Conservation (phyloP, 23 red algal genomes). For the Pyropia haitanensis region DNA sequence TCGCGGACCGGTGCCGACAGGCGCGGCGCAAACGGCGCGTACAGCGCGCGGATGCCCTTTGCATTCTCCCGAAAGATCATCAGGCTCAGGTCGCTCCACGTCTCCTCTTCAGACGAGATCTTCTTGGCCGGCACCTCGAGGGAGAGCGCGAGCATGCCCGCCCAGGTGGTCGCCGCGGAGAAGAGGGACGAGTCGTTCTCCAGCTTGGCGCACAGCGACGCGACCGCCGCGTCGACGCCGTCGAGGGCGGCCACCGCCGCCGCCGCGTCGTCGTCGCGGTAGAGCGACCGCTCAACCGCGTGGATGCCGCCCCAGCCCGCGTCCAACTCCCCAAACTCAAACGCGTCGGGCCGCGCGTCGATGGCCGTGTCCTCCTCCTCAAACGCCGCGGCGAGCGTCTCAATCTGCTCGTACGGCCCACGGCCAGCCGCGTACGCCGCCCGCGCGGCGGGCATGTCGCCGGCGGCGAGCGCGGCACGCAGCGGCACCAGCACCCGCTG, state of each 20-base stretch:
- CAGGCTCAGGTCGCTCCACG: slow-evolving; percentile 30
- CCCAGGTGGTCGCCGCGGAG: slow-evolving; percentile 8
- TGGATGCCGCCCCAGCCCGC: slow-evolving; percentile 32
- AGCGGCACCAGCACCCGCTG: slow-evolving; percentile 9
- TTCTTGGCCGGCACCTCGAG: slow-evolving; percentile 53
- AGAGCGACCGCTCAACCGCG: slow-evolving; percentile 27
- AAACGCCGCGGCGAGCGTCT: slow-evolving; percentile 38
- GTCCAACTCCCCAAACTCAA: slow-evolving; percentile 27
- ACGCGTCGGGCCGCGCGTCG: slow-evolving; percentile 36
- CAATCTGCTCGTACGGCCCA: slow-evolving; percentile 39
- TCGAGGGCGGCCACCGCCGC: background rate
- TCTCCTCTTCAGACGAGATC: slow-evolving; percentile 51
- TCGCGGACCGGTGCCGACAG: slow-evolving; percentile 1
- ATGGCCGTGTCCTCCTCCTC: slow-evolving; percentile 20
- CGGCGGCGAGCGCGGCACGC: background rate
- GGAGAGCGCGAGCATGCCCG: slow-evolving; percentile 38
- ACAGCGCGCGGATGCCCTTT: slow-evolving; percentile 37
- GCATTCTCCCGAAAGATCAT: slow-evolving; percentile 49
- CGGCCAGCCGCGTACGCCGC: slow-evolving; percentile 15
- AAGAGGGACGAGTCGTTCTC: slow-evolving; percentile 9
- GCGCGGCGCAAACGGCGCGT: slow-evolving; percentile 11
- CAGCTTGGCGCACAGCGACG: slow-evolving; percentile 19
- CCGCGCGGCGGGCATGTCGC: slow-evolving; percentile 11
- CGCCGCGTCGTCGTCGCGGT: slow-evolving; percentile 22
- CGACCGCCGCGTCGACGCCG: slow-evolving; percentile 27